Conservation (phyloP, 805 yeast genomes). For the Wickerhamomyces chambardii region DNA sequence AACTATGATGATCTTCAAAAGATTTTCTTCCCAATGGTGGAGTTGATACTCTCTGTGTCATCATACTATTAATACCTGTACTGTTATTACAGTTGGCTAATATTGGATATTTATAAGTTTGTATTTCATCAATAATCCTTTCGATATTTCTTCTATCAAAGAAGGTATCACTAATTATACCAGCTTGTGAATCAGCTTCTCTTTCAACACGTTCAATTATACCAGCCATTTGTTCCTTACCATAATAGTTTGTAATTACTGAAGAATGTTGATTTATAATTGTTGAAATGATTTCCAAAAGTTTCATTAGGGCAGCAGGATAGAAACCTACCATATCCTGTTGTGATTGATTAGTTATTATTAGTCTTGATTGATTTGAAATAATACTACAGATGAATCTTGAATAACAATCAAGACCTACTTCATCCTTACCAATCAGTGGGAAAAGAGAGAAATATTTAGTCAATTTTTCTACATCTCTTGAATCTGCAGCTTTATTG, state of each 20-base stretch:
- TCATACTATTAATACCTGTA: slow-evolving; percentile 2
- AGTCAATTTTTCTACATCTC: slow-evolving; percentile 64
- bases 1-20: slow-evolving; percentile 17
- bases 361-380: slow-evolving; percentile 64
- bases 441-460: slow-evolving; percentile 84
- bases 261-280: slow-evolving; percentile 83
- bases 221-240: slow-evolving; percentile 45
- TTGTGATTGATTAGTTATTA: slow-evolving; percentile 39
- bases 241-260: slow-evolving; percentile 69
- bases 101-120: slow-evolving; percentile 42
- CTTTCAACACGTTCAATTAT: slow-evolving; percentile 70
- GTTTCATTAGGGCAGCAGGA: slow-evolving; percentile 50
- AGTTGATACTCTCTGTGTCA: slow-evolving; percentile 1
- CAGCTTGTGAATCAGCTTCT: slow-evolving; percentile 91
- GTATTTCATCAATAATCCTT: slow-evolving; percentile 43
- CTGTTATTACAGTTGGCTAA: slow-evolving; percentile 7
- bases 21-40: slow-evolving; percentile 16
- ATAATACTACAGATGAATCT: slow-evolving; percentile 80
- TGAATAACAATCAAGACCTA: slow-evolving; percentile 77
- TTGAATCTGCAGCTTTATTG: slow-evolving; percentile 54
- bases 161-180: slow-evolving; percentile 79
- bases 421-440: slow-evolving; percentile 57
- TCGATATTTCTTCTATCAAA: slow-evolving; percentile 63
- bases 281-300: slow-evolving; percentile 78
- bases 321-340: slow-evolving; percentile 39